Evolutionary conservation across 1,284 basidiomycete species (phyloP), one percentile per base, ranked within the genome.

Genomic region (Phenoliferia sp.): DNA sequence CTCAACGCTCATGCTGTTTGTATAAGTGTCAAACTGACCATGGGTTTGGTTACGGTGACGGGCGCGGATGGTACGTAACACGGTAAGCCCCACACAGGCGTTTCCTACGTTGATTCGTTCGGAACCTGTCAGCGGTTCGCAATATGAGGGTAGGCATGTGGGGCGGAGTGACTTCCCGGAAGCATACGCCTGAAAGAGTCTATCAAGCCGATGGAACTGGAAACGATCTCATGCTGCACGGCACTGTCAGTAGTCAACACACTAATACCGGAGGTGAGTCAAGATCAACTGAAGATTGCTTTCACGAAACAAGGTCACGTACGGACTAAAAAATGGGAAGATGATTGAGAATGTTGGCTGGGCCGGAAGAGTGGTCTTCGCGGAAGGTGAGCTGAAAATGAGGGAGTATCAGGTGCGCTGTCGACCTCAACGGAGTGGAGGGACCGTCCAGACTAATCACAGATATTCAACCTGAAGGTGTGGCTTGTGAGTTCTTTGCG

Each of bases 251-350:
- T 16, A 22, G 16, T 19, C 17, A 15, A 16, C 4, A 19, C 7
- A 1, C 28, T 56, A 7, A 6, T 26, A 3, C 16, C 17, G 12
- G 55, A 19, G 19, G 22, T 16, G 16, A 28, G 4, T 1, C 12
- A 22, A 32, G 2, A 33, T 31, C 29, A 22, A 52, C 22, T 22
- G 48, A 52, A n/a, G 32, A n/a, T 32, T 35, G n/a, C n/a, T n/a
- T n/a, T n/a, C n/a, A n/a, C n/a, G n/a, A n/a, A n/a, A 34, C 6
- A n/a, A 71, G 70, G 67, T 71, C 9, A 44, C 48, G n/a, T 71
- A 69, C 36, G 70, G 70, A 4, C 61, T 71, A n/a, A 22, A 62
- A 50, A 69, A 71, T 58, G 67, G 70, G n/a, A 64, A 61, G 16
- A 61, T 17, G 28, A 65, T 71, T 16, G 61, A 66, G 12, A 35